Conservation (phyloP, 2,329 filamentous ascomycete genomes). For the Bipolaris victoriae region DNA sequence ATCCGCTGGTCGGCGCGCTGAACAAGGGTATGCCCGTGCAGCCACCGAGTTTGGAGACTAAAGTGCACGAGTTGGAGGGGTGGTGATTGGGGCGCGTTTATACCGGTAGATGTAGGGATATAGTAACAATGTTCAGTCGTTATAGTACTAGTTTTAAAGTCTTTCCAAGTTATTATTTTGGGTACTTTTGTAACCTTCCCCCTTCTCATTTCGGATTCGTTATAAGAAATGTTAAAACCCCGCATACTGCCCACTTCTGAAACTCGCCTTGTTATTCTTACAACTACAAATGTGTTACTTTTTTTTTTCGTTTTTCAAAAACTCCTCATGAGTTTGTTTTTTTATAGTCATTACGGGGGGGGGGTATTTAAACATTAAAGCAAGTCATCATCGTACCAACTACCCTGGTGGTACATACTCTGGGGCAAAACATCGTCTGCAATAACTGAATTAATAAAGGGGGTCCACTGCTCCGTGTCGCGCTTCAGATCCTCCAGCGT, state of each 20-base stretch:
- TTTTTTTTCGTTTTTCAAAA: too few relatives aligned
- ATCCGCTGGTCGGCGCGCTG: conserved; percentile 39
- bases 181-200: too few relatives aligned
- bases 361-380: neutral
- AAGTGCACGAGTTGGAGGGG: conserved; percentile 32
- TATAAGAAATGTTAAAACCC: too few relatives aligned
- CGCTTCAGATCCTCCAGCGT: neutral
- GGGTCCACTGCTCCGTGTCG: neutral
- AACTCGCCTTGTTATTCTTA: too few relatives aligned
- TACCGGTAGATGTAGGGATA: neutral
- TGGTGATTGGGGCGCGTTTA: conserved; percentile 22
- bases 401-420: neutral
- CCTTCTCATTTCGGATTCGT: too few relatives aligned
- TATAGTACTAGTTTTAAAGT: too few relatives aligned
- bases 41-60: conserved; percentile 38
- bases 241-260: too few relatives aligned
- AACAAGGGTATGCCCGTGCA: conserved; percentile 41
- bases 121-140: too few relatives aligned
- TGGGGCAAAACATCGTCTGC: neutral
- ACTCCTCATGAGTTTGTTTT: neutral
- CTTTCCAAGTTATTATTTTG: too few relatives aligned
- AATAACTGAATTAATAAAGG: neutral
- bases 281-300: too few relatives aligned
- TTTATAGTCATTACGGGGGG: too few relatives aligned
- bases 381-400: neutral